These are phyloP conservation scores for Solanum rostratum DNA, from an alignment of 257 asterid genomes.

Conservation along the genomic window DNA sequence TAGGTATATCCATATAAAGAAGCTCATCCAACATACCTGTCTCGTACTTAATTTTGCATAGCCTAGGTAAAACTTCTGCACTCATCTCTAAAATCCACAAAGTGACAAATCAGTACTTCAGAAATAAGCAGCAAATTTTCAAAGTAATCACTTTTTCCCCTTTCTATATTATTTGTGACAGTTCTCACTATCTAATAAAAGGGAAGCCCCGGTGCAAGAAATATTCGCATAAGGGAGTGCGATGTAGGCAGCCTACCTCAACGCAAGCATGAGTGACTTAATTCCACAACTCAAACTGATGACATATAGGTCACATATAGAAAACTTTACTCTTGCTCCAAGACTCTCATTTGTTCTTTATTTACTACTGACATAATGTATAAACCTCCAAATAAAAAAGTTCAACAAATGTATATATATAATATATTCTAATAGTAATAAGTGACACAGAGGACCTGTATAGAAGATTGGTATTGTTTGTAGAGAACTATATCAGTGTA, in stretches of 20 bases:
- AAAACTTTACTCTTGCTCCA: background rate
- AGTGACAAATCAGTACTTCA: background rate
- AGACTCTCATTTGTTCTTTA: background rate
- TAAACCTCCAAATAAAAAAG: background rate
- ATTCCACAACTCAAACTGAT: background rate
- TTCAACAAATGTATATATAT: background rate
- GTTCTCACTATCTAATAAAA: background rate
- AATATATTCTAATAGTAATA: background rate
- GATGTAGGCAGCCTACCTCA: background rate
- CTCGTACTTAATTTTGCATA: conserved; percentile 14
- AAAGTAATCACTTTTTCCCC: background rate
- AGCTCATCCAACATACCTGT: conserved; percentile 6
- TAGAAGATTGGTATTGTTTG: background rate
- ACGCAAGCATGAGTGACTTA: background rate
- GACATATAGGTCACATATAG: background rate
- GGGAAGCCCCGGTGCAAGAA: too few relatives aligned
- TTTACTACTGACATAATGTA: background rate
- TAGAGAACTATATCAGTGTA: background rate
- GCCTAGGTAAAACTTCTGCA: conserved; percentile 17
- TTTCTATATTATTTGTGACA: background rate
- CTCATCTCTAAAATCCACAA: background rate
- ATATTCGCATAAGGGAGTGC: background rate
- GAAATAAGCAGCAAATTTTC: background rate
- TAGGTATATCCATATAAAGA: background rate
- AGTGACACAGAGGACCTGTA: background rate